Base-by-base conservation (phyloP, 495 filamentous ascomycete species). In the Delitschia confertaspora region DNA sequence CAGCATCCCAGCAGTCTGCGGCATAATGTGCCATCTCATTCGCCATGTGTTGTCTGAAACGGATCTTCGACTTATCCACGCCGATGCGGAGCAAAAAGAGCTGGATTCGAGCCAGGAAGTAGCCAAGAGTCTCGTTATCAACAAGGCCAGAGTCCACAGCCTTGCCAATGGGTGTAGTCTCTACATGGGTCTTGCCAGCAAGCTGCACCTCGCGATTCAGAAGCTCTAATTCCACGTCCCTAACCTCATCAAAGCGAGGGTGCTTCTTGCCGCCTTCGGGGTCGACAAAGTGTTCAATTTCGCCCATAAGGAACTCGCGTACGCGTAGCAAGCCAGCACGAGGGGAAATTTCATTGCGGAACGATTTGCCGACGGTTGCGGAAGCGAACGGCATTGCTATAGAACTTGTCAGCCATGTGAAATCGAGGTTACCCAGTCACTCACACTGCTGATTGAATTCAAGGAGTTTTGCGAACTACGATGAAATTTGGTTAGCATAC, bases 21-120 rank as follows among this genome's bases (percentile, higher is more conserved):
- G 84, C 84, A 60, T 89, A 89, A 63, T 89, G 84, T 18, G 83
- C 83, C 84, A 80, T 88, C 69, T 77, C 79, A 62, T 80, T 81
- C 38, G 73, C 71, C 80, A 89, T 87, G 63, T 89, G 84, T 61
- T 89, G 82, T 35, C 83, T 73, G 72, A 89, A 89, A 19, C 84
- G 81, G 25, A 89, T 68, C 67, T 87, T 87, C 35, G 58, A 67
- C 51, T 65, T 63, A 56, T 89, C 81, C 8, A 82, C 65, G 50
- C 84, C 84, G 30, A 89, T 65, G 59, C 74, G 78, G 40, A 73
- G 50, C 26, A 89, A 66, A 73, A 88, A 89, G 16, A 74, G 67
- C 43, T 81, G 78, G 46, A 88, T 87, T 33, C 83, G 74, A 33
- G 76, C 84, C 24, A 89, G 69, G 69, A 89, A 89, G 67, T 89